These are phyloP conservation scores for Mucor lusitanicus DNA, from an alignment of 371 early-diverging fungal genomes.

Conservation along the genomic window DNA sequence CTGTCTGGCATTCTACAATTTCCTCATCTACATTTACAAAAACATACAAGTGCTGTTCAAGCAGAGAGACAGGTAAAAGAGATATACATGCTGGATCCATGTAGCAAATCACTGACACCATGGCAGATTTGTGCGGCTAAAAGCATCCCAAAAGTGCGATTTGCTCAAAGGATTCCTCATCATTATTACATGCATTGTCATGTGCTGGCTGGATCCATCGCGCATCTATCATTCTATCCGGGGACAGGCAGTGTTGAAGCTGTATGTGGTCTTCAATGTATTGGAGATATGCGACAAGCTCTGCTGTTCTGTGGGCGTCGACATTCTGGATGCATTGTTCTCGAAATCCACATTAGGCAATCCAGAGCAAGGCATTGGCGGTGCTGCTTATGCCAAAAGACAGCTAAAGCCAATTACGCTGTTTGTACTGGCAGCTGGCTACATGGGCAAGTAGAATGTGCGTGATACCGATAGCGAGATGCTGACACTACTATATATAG, in stretches of 20 bases:
- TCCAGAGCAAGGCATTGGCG: constrained; percentile 21
- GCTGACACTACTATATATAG: constrained; percentile 25
- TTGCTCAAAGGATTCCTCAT: constrained; percentile 81
- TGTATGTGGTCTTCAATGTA: constrained; percentile 96
- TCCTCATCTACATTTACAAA: constrained; percentile 16
- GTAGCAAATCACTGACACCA: not conserved
- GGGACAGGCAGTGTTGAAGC: constrained; percentile 93
- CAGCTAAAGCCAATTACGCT: constrained; percentile 59
- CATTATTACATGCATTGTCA: constrained; percentile 67
- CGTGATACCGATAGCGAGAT: not conserved
- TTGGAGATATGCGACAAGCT: constrained; percentile 94
- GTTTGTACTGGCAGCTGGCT: constrained; percentile 75
- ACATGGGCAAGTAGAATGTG: constrained; percentile 62
- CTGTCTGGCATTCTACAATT: constrained; percentile 62
- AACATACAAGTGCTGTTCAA: constrained; percentile 24
- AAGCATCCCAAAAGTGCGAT: constrained; percentile 84
- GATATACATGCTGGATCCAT: no score
- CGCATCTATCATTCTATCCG: constrained; percentile 93
- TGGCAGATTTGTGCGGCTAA: constrained; percentile 50
- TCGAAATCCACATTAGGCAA: constrained; percentile 64
- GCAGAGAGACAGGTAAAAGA: constrained; percentile 29
- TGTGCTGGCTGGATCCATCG: constrained; percentile 85
- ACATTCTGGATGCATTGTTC: constrained; percentile 92
- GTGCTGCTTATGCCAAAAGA: constrained; percentile 42
- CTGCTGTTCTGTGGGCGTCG: constrained; percentile 91